phyloP scores from a whole-genome alignment of 768 basidiomycete species.

The Galerina sulciceps region DNA sequence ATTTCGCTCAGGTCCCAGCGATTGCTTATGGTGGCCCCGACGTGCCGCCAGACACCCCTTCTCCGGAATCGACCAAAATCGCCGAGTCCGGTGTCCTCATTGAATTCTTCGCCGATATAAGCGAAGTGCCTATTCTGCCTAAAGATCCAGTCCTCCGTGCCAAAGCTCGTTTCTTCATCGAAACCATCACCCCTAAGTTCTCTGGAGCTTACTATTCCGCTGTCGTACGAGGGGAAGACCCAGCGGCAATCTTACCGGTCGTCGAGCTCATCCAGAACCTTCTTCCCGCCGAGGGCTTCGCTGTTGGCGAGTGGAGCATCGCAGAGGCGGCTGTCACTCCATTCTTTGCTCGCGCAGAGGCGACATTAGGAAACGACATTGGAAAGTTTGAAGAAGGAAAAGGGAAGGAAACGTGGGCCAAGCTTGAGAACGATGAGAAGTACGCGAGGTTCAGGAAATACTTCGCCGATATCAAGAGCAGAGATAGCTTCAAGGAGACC shows the following conservation, averaged over 20 bases:
- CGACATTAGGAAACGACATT: constrained; percentile 50
- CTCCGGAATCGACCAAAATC: constrained; percentile 62
- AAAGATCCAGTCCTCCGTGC: constrained; percentile 60
- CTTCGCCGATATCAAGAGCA: constrained; percentile 45
- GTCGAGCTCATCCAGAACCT: constrained; percentile 53
- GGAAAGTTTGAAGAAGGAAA: constrained; percentile 54
- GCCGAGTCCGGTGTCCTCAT: constrained; percentile 69
- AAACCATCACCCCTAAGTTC: constrained; percentile 53
- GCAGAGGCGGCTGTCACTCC: constrained; percentile 68
- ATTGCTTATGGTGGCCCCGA: constrained; percentile 65
- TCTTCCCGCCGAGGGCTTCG: constrained; percentile 53
- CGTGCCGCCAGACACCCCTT: constrained; percentile 57
- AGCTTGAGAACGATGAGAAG: constrained; percentile 44
- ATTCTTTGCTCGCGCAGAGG: constrained; percentile 58
- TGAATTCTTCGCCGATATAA: constrained; percentile 69
- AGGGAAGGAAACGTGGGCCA: constrained; percentile 46
- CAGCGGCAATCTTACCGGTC: constrained; percentile 42
- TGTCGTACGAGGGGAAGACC: constrained; percentile 41
- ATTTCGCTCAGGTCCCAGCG: constrained; percentile 51
- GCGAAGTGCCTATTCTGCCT: constrained; percentile 52
- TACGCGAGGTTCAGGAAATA: constrained; percentile 58
- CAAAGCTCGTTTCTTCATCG: constrained; percentile 65
- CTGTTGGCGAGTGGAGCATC: constrained; percentile 54
- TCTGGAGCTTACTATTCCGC: constrained; percentile 40
- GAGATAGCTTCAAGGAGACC: constrained; percentile 59